Conservation (phyloP, 176 grass and related monocot genomes). For the Raddia guianensis region DNA sequence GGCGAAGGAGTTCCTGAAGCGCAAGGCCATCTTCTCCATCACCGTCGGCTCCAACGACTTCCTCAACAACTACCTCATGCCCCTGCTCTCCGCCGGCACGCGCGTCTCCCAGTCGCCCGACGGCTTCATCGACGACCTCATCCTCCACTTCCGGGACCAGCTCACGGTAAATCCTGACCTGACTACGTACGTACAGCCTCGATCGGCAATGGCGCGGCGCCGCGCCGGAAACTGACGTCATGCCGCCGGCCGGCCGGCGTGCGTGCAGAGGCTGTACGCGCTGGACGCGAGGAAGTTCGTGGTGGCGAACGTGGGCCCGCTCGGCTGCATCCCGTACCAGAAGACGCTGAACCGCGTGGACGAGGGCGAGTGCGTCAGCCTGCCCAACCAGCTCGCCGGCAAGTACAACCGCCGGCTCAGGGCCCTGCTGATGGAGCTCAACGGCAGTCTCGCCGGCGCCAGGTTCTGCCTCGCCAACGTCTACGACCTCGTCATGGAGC, state of each 20-base stretch:
- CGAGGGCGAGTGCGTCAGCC: slow-evolving; percentile 64
- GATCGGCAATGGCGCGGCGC: neutral
- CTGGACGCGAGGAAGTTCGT: slow-evolving; percentile 87
- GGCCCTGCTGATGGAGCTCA: slow-evolving; percentile 69
- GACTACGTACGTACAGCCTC: too few relatives aligned
- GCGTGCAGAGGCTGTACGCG: slow-evolving; percentile 63
- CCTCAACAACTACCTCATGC: slow-evolving; percentile 96
- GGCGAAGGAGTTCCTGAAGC: slow-evolving; percentile 46
- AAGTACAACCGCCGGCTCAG: slow-evolving; percentile 66
- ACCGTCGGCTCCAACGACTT: slow-evolving; percentile 93
- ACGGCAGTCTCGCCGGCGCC: slow-evolving; percentile 55
- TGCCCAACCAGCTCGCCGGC: slow-evolving; percentile 77
- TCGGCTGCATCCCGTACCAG: slow-evolving; percentile 98
- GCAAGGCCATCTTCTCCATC: slow-evolving; percentile 82
- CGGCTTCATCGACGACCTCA: slow-evolving; percentile 63
- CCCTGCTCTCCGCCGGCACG: slow-evolving; percentile 61
- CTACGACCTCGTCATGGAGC: slow-evolving; percentile 79
- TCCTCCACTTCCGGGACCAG: slow-evolving; percentile 69
- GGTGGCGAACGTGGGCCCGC: slow-evolving; percentile 81
- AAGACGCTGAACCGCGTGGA: slow-evolving; percentile 70
- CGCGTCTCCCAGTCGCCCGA: slow-evolving; percentile 66
- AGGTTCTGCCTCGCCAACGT: slow-evolving; percentile 88
- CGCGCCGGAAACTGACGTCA: neutral
- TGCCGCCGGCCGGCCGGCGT: too few relatives aligned
- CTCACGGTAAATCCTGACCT: slow-evolving; percentile 46